Evolutionary conservation across 108 stramenopile species (phyloP).

Genomic region (Nitzschia putrida): DNA sequence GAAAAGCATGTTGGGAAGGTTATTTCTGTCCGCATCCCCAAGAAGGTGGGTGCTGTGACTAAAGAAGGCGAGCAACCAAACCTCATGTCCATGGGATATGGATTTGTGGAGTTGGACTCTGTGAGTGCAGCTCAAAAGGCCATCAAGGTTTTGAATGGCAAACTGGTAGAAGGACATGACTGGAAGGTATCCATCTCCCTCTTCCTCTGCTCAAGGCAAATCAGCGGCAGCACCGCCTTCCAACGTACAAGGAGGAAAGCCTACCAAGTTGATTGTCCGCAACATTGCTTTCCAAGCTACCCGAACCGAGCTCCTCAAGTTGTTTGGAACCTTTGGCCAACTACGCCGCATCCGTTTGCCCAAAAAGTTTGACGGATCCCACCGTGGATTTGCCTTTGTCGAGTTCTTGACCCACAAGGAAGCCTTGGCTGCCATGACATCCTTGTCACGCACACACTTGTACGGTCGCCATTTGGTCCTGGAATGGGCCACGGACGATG

Average conservation of each 20-base stretch:
- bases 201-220: slow-evolving; percentile 32
- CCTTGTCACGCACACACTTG: slow-evolving; percentile 91
- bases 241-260: slow-evolving; percentile 26
- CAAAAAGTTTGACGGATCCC: slow-evolving; percentile 93
- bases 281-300: slow-evolving; percentile 98
- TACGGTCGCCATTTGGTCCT: slow-evolving; percentile 98
- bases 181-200: slow-evolving; percentile 86
- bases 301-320: slow-evolving; percentile 82
- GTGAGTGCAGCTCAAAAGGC: slow-evolving; percentile 70
- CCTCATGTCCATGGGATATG: slow-evolving; percentile 92
- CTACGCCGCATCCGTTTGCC: slow-evolving; percentile 95
- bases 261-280: slow-evolving; percentile 92
- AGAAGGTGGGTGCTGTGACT: slow-evolving; percentile 67
- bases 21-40: slow-evolving; percentile 87
- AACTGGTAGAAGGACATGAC: slow-evolving; percentile 89
- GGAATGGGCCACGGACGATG: slow-evolving; percentile 90
- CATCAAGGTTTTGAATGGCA: slow-evolving; percentile 78
- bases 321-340: slow-evolving; percentile 93
- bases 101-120: slow-evolving; percentile 95
- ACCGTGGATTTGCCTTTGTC: slow-evolving; percentile 98
- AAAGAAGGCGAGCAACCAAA: slow-evolving; percentile 24
- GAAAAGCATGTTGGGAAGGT: slow-evolving; percentile 50
- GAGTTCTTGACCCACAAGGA: slow-evolving; percentile 94
- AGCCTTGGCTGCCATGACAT: slow-evolving; percentile 82
- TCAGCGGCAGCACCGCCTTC: neutral